Evolutionary conservation across 176 grass and related monocot species (phyloP).

Genomic region (Alopecurus myosuroides): DNA sequence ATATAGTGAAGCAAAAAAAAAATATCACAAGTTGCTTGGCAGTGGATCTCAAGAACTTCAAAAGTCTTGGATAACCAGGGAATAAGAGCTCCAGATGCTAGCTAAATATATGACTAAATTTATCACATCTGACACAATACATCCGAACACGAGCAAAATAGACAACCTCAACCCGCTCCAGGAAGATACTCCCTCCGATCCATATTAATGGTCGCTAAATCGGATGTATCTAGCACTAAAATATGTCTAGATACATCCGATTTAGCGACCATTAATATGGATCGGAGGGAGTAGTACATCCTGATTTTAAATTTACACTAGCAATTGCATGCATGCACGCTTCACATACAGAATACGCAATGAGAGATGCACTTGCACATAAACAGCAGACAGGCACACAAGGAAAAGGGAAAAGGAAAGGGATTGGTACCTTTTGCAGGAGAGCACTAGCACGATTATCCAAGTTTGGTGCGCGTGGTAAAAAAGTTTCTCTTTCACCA

Average conservation of each 20-base stretch:
- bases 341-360: neutral
- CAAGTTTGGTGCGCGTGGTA: slow-evolving; percentile 96
- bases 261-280: no score
- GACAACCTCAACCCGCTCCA: neutral
- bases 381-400: neutral
- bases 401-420: neutral
- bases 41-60: neutral
- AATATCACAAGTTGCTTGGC: neutral
- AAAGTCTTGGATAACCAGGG: neutral
- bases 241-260: no score
- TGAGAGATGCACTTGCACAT: neutral
- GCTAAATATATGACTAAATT: neutral
- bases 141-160: neutral
- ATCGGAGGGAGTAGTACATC: no score
- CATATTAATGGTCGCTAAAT: no score
- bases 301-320: neutral
- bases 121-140: neutral
- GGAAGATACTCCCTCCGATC: no score
- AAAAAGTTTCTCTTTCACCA: slow-evolving; percentile 91
- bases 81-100: slow-evolving; percentile 1
- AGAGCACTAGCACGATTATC: slow-evolving; percentile 98
- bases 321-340: neutral
- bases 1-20: slow-evolving; percentile 1
- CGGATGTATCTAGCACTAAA: no score
- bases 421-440: slow-evolving; percentile 59